Percentiles rank a stretch among this genome's conserved stretches.
These are phyloP conservation scores for Pseudoturritis turrita DNA, from an alignment of 345 rosid species.

Conservation along the genomic window DNA sequence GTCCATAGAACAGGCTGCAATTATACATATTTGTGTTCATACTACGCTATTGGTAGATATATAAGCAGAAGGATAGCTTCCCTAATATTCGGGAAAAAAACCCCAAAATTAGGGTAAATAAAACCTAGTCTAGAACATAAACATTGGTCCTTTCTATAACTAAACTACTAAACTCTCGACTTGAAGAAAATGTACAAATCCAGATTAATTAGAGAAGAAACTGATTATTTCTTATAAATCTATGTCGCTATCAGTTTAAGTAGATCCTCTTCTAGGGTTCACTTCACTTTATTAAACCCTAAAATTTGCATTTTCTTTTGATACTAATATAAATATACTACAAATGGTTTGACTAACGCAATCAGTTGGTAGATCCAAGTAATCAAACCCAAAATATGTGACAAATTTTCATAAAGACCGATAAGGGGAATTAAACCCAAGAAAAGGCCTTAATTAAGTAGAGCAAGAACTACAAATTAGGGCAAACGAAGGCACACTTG, in stretches of 20 bases:
- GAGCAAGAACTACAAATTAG: background rate
- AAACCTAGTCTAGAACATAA: background rate
- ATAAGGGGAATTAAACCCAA: background rate
- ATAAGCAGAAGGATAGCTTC: background rate
- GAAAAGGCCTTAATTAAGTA: background rate
- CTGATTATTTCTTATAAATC: background rate
- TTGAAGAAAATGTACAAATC: background rate
- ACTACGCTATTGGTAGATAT: background rate
- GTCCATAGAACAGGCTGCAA: background rate
- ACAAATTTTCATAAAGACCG: background rate
- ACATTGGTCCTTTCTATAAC: background rate
- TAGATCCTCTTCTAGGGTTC: conserved; percentile 6
- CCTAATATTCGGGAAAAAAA: background rate
- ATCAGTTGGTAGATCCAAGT: conserved; percentile 7
- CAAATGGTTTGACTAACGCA: background rate
- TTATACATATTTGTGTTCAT: background rate
- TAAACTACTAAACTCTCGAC: background rate
- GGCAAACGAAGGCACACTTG: conserved; percentile 5
- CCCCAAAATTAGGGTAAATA: background rate
- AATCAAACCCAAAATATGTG: background rate
- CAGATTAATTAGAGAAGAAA: background rate
- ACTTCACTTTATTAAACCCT: background rate
- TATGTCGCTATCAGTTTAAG: background rate
- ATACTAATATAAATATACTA: background rate
- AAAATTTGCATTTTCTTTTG: background rate